Conservation (phyloP, 352 stramenopile species). For the Sclerospora graminicola region DNA sequence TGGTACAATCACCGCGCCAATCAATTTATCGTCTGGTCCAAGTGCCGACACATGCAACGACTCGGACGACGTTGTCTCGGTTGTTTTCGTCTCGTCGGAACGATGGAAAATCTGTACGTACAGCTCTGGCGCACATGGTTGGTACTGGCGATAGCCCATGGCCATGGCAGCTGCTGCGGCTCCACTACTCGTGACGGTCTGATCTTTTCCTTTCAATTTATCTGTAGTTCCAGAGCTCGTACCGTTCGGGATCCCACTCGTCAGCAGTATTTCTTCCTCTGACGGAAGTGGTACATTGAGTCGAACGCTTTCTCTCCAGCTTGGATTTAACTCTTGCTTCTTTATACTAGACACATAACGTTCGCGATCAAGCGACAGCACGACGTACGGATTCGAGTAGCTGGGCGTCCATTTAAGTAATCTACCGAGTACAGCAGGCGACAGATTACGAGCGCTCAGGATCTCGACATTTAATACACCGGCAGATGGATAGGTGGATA, state of each 20-base stretch:
- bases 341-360: constrained; percentile 44
- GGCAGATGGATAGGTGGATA: constrained; percentile 8
- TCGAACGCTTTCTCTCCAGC: constrained; percentile 50
- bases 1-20: constrained; percentile 45
- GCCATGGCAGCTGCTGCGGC: constrained; percentile 14
- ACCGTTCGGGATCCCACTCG: constrained; percentile 17
- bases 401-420: constrained; percentile 59
- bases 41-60: constrained; percentile 7
- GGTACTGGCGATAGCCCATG: constrained; percentile 27
- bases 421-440: constrained; percentile 47
- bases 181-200: constrained; percentile 11
- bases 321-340: constrained; percentile 41
- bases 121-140: constrained; percentile 47
- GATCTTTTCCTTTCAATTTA: constrained; percentile 7
- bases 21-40: constrained; percentile 35
- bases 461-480: constrained; percentile 51
- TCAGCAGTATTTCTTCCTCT: constrained; percentile 47
- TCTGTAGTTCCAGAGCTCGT: constrained; percentile 7
- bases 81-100: constrained; percentile 16
- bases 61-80: constrained; percentile 1
- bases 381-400: constrained; percentile 58
- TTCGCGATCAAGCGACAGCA: constrained; percentile 41
- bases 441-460: constrained; percentile 42
- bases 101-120: constrained; percentile 54
- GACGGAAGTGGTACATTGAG: constrained; percentile 44